A percentile compares a stretch with the other conserved stretches of the same genome.
These are phyloP conservation scores for Perilla frutescens DNA, from an alignment of 257 asterid species.

Conservation along the genomic window DNA sequence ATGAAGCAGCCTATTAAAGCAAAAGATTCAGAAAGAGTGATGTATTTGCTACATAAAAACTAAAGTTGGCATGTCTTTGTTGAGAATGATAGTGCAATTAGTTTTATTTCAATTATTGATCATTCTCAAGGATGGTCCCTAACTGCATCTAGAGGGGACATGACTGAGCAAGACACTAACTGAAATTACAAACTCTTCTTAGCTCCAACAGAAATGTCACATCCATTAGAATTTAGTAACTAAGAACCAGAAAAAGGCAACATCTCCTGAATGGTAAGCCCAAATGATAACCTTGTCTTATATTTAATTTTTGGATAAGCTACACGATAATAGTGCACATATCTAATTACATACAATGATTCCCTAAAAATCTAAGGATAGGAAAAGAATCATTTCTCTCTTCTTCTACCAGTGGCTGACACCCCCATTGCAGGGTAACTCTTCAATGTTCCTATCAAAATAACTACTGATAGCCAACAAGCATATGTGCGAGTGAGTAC, in stretches of 20 bases:
- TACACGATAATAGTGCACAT: constrained; percentile 5
- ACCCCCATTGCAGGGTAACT: background rate
- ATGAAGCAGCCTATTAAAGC: constrained; percentile 9
- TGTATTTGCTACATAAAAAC: background rate
- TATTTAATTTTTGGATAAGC: constrained; percentile 3
- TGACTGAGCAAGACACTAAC: background rate
- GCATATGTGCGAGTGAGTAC: background rate
- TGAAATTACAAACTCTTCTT: background rate
- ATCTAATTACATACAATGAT: constrained; percentile 18
- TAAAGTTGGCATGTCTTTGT: constrained; percentile 4
- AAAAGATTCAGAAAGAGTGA: constrained; percentile 11
- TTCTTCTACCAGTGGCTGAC: constrained; percentile 1
- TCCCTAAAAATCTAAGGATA: constrained; percentile 15
- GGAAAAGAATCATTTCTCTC: constrained; percentile 10
- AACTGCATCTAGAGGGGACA: background rate
- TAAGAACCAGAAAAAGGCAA: background rate
- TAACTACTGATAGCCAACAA: background rate
- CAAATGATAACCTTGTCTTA: background rate
- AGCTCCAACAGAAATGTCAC: background rate
- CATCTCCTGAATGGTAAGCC: background rate
- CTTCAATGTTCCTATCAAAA: constrained; percentile 6
- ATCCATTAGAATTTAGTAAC: background rate
- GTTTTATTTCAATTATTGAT: background rate
- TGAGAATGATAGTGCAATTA: constrained; percentile 3
- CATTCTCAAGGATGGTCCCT: background rate